Conservation (phyloP, 2,329 filamentous ascomycete species). For the Tolypocladium endophyticum region DNA sequence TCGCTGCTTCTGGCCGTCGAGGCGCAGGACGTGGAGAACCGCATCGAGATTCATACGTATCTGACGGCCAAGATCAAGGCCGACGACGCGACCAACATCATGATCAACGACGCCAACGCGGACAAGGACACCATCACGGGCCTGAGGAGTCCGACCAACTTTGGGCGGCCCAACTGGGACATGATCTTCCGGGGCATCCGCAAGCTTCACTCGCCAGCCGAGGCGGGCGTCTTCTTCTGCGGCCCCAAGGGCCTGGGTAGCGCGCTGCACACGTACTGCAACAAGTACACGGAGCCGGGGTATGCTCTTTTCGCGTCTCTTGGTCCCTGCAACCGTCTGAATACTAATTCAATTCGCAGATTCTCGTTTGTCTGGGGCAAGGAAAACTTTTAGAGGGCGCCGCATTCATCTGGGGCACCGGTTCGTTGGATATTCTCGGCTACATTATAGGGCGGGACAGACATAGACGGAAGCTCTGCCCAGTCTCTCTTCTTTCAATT, state of each 20-base stretch:
- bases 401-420: background rate
- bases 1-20: conserved; percentile 77
- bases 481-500: background rate
- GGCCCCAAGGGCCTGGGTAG: conserved; percentile 73
- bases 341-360: conserved; percentile 18
- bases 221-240: conserved; percentile 77
- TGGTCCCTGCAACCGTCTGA: conserved; percentile 1
- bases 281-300: conserved; percentile 77
- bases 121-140: conserved; percentile 80
- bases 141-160: conserved; percentile 71
- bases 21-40: conserved; percentile 71
- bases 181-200: conserved; percentile 79
- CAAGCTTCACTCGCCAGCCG: conserved; percentile 63
- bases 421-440: background rate
- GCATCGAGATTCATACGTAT: conserved; percentile 85
- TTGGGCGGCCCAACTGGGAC: conserved; percentile 81
- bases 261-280: conserved; percentile 71
- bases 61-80: conserved; percentile 79
- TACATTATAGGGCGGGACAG: background rate
- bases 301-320: conserved; percentile 30
- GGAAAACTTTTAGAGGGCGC: conserved; percentile 52
- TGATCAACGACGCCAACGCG: conserved; percentile 82
- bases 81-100: conserved; percentile 81
- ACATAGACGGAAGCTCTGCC: background rate
- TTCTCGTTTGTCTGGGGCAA: conserved; percentile 61